Evolutionary conservation across 352 stramenopile genomes (phyloP), one percentile per base, ranked within the genome.

Genomic region (Pythium dissimile): DNA sequence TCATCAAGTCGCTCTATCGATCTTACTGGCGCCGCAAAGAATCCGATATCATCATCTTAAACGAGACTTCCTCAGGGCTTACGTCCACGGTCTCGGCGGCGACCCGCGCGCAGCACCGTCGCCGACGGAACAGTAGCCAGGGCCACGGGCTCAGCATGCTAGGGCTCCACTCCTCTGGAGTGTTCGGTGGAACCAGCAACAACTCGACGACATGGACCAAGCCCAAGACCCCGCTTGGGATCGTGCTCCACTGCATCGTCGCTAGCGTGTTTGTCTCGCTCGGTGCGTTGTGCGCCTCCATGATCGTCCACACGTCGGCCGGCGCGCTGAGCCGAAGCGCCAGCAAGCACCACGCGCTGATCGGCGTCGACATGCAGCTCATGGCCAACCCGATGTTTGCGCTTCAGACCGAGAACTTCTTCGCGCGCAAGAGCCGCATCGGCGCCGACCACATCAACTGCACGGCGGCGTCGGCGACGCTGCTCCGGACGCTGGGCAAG

Each of bases 381-480:
- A 85, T 89, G 79, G 71, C 79, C 37, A 89, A 89, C 44, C 69
- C 79, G 10, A 77, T 86, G 73, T 86, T 86, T 42, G 58, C 74
- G 0, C 59, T 89, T 5, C 65, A 89, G 47, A 65, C 72, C 0
- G 80, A 89, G 43, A 65, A 65, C 2, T 84, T 89, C 24, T 83
- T 88, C 18, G 49, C 75, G 1, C 66, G 64, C 5, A 65, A 67
- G 2, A 79, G 60, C n/a, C 54, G 46, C 9, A 58, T 68, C 7
- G 65, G 71, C 21, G 67, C 66, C 38, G 73, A 84, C 35, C 73
- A 80, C 37, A 86, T 89, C 35, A 88, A 88, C 50, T 89, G 78
- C 57, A 83, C 73, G 1, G 28, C 62, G n/a, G 78, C 78, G 23
- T 86, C 75, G 1, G 51, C 57, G 15, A 72, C 58, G 6, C 58